Conservation (phyloP, 352 stramenopile species). For the Globisporangium parvum region DNA sequence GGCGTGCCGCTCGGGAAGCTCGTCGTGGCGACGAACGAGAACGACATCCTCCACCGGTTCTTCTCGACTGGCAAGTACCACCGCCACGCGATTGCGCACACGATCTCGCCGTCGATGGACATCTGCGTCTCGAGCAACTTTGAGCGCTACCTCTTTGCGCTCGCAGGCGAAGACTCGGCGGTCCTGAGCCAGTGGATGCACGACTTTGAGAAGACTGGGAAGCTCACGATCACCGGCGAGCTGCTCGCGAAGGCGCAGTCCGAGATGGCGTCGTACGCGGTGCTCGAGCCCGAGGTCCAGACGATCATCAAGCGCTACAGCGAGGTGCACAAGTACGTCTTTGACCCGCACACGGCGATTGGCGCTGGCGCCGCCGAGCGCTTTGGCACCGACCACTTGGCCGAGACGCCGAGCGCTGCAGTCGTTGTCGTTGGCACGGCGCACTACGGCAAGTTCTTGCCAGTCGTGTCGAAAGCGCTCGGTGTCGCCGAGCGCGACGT, state of each 20-base stretch:
- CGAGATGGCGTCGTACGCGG: slow-evolving; percentile 92
- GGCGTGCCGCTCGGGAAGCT: slow-evolving; percentile 95
- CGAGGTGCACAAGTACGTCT: slow-evolving; percentile 91
- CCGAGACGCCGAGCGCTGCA: slow-evolving; percentile 42
- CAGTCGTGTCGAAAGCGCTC: slow-evolving; percentile 88
- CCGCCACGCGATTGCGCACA: slow-evolving; percentile 88
- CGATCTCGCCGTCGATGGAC: slow-evolving; percentile 97
- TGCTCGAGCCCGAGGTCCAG: slow-evolving; percentile 84
- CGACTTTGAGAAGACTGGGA: slow-evolving; percentile 91
- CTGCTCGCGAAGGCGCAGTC: slow-evolving; percentile 85
- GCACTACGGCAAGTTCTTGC: slow-evolving; percentile 97
- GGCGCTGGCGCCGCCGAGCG: slow-evolving; percentile 89
- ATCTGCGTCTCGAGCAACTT: slow-evolving; percentile 99
- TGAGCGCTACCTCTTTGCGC: slow-evolving; percentile 97
- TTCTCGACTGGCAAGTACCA: slow-evolving; percentile 97
- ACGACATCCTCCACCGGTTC: slow-evolving; percentile 98
- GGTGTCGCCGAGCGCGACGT: slow-evolving; percentile 57
- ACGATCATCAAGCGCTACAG: slow-evolving; percentile 91
- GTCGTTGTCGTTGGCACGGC: slow-evolving; percentile 96
- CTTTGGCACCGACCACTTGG: slow-evolving; percentile 57
- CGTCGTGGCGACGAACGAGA: slow-evolving; percentile 98
- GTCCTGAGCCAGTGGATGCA: slow-evolving; percentile 92
- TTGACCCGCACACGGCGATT: slow-evolving; percentile 96
- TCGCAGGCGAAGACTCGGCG: slow-evolving; percentile 91
- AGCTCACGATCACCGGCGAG: slow-evolving; percentile 91